Conservation (phyloP, 202 grass and related monocot genomes). For the Miscanthus sacchariflorus region DNA sequence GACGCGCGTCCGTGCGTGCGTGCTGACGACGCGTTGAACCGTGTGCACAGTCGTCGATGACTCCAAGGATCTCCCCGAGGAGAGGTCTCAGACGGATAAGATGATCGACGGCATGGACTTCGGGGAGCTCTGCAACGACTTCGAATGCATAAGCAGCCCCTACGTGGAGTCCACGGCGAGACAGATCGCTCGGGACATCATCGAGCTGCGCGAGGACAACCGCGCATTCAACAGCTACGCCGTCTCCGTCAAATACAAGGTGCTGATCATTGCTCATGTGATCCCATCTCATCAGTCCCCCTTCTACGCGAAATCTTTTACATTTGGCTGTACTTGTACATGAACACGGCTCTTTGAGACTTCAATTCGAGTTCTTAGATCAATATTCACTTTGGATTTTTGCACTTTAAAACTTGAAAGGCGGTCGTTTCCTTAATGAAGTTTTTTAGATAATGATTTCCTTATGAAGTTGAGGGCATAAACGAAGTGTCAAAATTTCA, state of each 20-base stretch:
- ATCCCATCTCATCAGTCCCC: background rate
- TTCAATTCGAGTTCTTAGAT: background rate
- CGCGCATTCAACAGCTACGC: constrained; percentile 81
- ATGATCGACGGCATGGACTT: constrained; percentile 81
- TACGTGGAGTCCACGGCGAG: constrained; percentile 93
- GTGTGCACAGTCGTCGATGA: constrained; percentile 67
- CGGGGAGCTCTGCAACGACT: constrained; percentile 92
- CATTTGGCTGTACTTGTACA: background rate
- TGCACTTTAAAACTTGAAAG: background rate
- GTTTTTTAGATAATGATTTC: background rate
- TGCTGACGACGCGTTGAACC: constrained; percentile 21
- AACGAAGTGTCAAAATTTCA: background rate
- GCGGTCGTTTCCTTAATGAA: background rate
- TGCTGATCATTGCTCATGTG: constrained; percentile 19
- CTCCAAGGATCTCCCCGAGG: constrained; percentile 58
- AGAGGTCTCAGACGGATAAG: constrained; percentile 68
- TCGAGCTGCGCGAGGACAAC: constrained; percentile 81
- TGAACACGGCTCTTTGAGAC: background rate
- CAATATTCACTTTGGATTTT: background rate
- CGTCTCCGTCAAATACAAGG: constrained; percentile 93
- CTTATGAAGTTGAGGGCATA: background rate
- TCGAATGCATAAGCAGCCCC: constrained; percentile 98
- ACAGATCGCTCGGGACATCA: constrained; percentile 85
- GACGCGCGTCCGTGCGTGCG: background rate
- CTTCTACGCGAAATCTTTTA: background rate